Conservation (phyloP, 495 filamentous ascomycete genomes). For the Amorphotheca resinae region DNA sequence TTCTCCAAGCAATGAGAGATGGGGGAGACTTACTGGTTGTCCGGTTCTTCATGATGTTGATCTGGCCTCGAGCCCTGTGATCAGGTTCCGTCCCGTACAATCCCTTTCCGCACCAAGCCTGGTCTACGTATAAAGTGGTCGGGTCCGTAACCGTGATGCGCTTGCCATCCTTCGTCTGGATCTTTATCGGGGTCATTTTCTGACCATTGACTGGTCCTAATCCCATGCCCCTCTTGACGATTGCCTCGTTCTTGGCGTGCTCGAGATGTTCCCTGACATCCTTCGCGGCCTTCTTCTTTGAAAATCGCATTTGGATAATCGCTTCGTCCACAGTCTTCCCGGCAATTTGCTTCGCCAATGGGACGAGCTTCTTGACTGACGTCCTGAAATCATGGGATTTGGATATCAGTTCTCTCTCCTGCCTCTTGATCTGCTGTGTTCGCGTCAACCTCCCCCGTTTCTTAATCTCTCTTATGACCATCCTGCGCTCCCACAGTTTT, state of each 20-base stretch:
- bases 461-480: constrained; percentile 59
- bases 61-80: constrained; percentile 56
- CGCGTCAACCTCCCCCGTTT: constrained; percentile 54
- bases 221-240: constrained; percentile 75
- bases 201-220: constrained; percentile 35
- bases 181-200: constrained; percentile 26
- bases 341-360: constrained; percentile 71
- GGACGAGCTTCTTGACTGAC: constrained; percentile 74
- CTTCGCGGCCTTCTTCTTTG: constrained; percentile 80
- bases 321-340: constrained; percentile 90
- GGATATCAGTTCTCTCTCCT: constrained; percentile 55
- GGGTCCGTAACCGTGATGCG: constrained; percentile 53
- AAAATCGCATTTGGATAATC: constrained; percentile 88
- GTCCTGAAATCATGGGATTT: constrained; percentile 63
- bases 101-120: constrained; percentile 85
- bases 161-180: constrained; percentile 44
- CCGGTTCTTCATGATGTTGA: constrained; percentile 49
- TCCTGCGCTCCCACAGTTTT: constrained; percentile 66
- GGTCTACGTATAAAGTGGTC: constrained; percentile 67
- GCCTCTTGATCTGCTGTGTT: constrained; percentile 48
- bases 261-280: constrained; percentile 69
- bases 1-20: background rate
- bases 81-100: constrained; percentile 39
- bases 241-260: constrained; percentile 61
- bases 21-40: constrained; percentile 49